A percentile compares a stretch with the other conserved stretches of the same genome.
Conservation (phyloP, 2,329 filamentous ascomycete species). For the Talaromyces funiculosus region DNA sequence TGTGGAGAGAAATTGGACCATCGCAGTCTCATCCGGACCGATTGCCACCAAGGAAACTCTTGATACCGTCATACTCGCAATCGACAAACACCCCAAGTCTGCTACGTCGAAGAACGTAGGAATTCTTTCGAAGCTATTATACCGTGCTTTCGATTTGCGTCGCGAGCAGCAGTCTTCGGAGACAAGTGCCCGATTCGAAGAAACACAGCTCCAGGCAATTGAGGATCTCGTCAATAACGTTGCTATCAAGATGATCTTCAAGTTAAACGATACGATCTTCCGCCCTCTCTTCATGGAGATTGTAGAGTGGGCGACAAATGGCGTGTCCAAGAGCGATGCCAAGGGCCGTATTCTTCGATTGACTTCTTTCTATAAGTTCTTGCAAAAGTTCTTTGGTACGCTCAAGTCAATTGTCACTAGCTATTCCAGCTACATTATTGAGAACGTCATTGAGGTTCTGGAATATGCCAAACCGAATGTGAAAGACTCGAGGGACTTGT, state of each 20-base stretch:
- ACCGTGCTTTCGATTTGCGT: constrained; percentile 49
- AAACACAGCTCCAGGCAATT: constrained; percentile 48
- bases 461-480: constrained; percentile 33
- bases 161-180: constrained; percentile 32
- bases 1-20: constrained; percentile 65
- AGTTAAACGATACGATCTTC: constrained; percentile 92
- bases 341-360: constrained; percentile 57
- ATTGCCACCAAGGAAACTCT: constrained; percentile 64
- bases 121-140: constrained; percentile 58
- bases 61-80: constrained; percentile 61
- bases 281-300: constrained; percentile 81
- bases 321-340: constrained; percentile 57
- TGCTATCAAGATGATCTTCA: constrained; percentile 86
- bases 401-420: constrained; percentile 92
- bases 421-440: constrained; percentile 80
- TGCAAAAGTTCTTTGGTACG: constrained; percentile 71
- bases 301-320: constrained; percentile 69
- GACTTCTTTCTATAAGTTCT: constrained; percentile 75
- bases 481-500: constrained; percentile 55
- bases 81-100: constrained; percentile 73
- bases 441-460: constrained; percentile 64
- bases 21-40: constrained; percentile 58
- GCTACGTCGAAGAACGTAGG: constrained; percentile 69
- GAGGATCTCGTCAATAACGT: constrained; percentile 64
- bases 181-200: constrained; percentile 35